Base-by-base conservation (phyloP, 2,329 filamentous ascomycete genomes). In the Falciphora oryzae region DNA sequence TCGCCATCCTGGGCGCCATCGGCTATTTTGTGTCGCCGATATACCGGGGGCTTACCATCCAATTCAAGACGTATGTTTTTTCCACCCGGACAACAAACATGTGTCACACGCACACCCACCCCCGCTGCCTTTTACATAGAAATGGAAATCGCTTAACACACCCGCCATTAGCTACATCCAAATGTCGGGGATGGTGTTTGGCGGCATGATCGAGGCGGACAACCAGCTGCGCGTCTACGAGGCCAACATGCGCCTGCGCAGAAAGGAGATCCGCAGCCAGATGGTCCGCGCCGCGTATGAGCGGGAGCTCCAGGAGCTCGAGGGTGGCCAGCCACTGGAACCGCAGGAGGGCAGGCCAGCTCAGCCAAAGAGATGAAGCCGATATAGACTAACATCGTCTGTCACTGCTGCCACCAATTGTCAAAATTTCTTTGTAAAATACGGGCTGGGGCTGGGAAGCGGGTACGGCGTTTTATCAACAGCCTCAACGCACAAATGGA, bases 171-270 rank as follows among this genome's bases (percentile, higher is more conserved):
- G 91, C 35, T 94, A 92, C 73, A 79, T 93, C 22, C 90, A 93
- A 75, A 92, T 93, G 89, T 91, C 88, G n/a, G 88, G 87, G 66
- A 93, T 93, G 90, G 88, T 90, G n/a, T 72, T 92, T 44, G 91
- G 91, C 58, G 83, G 86, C 71, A 90, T 91, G 83, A 82, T 93
- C 64, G 89, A 92, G 78, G 91, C 90, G 3, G 91, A 94, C 72
- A 77, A 80, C 65, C 81, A 87, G 62, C 80, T 93, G 70, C 82
- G 88, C 63, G 78, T 83, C 66, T 91, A 90, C 70, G 89, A 93
- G 74, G 80, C 86, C 16, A 79, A 80, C 59, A 78, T 92, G 68
- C 80, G 90, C 66, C 82, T 86, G 72, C 83, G 89, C 70, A 85
- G 87, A 71, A 84, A 88, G 66, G 73, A 89, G 65, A 78, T 83